phyloP scores from a whole-genome alignment of 164 flowering plant genomes.

The Berberis thunbergii region DNA sequence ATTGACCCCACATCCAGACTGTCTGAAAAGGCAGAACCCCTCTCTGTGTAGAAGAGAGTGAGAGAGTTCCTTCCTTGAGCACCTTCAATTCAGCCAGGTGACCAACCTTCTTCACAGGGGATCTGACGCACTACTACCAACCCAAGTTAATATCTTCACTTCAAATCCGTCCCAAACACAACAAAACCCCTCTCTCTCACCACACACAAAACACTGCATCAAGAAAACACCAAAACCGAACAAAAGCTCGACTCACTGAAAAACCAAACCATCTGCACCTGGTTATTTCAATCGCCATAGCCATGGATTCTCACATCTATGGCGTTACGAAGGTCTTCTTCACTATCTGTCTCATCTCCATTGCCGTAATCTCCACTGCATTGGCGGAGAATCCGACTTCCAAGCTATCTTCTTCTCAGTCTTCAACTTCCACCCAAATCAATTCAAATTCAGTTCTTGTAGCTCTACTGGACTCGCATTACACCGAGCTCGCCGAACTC shows the following conservation, averaged over 20 bases:
- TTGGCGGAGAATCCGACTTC: slow-evolving; percentile 16
- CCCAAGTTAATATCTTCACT: slow-evolving; percentile 10
- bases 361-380: slow-evolving; percentile 17
- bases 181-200: no score
- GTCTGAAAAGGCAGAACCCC: no score
- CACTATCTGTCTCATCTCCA: slow-evolving; percentile 7
- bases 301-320: slow-evolving; percentile 40
- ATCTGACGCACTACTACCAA: slow-evolving; percentile 5
- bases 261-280: neutral
- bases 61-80: no score
- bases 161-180: slow-evolving; percentile 16
- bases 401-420: neutral
- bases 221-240: no score
- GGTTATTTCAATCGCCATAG: neutral
- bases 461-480: slow-evolving; percentile 76
- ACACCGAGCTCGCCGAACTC: slow-evolving; percentile 68
- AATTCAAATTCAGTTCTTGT: slow-evolving; percentile 74
- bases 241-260: neutral
- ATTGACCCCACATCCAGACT: no score
- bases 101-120: neutral
- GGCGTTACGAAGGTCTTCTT: slow-evolving; percentile 20
- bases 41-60: no score
- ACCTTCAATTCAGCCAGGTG: no score
- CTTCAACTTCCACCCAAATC: slow-evolving; percentile 20
- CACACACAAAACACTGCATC: no score